These are phyloP conservation scores for Pelagophyceae sp. DNA, from an alignment of 352 stramenopile species.

Conservation along the genomic window DNA sequence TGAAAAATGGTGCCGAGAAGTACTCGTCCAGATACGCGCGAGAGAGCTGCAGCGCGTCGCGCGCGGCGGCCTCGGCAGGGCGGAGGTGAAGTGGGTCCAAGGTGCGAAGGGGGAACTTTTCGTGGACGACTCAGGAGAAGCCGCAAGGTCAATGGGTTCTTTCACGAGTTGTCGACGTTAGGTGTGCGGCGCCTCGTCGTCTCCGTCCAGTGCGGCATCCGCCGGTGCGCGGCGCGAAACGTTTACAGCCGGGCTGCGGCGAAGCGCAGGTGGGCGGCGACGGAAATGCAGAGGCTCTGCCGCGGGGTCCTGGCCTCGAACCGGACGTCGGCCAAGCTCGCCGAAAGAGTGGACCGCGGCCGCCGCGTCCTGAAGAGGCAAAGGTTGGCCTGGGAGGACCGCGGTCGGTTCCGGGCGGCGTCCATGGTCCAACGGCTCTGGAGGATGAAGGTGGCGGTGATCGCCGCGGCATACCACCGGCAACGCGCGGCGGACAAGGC, in stretches of 20 bases:
- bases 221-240: background rate
- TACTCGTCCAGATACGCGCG: background rate
- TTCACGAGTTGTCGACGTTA: too few species aligned
- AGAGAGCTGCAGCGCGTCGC: background rate
- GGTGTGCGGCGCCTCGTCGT: background rate
- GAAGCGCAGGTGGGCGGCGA: constrained; percentile 8
- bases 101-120: too few species aligned
- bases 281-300: background rate
- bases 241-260: background rate
- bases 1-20: background rate
- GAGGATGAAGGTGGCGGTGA: background rate
- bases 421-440: background rate
- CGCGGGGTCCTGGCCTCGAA: background rate
- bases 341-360: background rate
- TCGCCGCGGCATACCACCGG: background rate
- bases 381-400: background rate
- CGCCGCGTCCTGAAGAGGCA: background rate
- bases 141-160: too few species aligned
- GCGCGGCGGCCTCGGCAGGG: background rate
- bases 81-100: background rate
- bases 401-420: background rate
- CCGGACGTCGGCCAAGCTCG: background rate
- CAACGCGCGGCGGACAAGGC: background rate
- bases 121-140: too few species aligned
- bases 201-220: background rate